Evolutionary conservation across 2,329 filamentous ascomycete species (phyloP).

Genomic region (Beauveria caledonica): DNA sequence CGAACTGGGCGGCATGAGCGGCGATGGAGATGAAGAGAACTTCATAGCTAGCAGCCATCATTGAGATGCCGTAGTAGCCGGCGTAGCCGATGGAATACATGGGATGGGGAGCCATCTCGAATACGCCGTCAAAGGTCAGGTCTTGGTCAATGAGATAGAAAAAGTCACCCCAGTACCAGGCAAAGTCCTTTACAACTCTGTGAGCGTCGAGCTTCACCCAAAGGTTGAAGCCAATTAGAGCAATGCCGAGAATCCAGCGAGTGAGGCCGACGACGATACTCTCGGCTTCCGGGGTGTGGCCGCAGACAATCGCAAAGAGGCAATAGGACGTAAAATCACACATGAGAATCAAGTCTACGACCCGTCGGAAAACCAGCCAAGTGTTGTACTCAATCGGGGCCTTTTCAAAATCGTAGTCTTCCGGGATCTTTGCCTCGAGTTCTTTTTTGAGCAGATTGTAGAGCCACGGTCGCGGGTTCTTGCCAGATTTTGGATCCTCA

Average conservation of each 20-base stretch:
- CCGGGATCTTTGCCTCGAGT: slow-evolving; percentile 86
- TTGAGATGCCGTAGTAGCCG: slow-evolving; percentile 95
- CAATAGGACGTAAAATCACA: slow-evolving; percentile 98
- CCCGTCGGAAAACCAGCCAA: slow-evolving; percentile 90
- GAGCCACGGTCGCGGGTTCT: slow-evolving; percentile 73
- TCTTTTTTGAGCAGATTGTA: slow-evolving; percentile 81
- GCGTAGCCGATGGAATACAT: slow-evolving; percentile 99
- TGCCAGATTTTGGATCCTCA: slow-evolving; percentile 69
- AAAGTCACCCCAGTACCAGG: slow-evolving; percentile 99
- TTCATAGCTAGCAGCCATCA: slow-evolving; percentile 97
- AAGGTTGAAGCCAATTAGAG: slow-evolving; percentile 84
- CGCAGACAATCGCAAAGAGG: slow-evolving; percentile 87
- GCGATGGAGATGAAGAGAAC: slow-evolving; percentile 95
- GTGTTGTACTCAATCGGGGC: slow-evolving; percentile 98
- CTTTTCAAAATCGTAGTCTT: slow-evolving; percentile 87
- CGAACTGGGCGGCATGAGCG: slow-evolving; percentile 89
- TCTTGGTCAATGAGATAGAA: slow-evolving; percentile 98
- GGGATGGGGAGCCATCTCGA: slow-evolving; percentile 96
- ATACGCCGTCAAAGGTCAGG: slow-evolving; percentile 95
- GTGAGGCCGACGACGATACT: slow-evolving; percentile 56
- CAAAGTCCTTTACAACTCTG: slow-evolving; percentile 95
- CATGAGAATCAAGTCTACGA: slow-evolving; percentile 96
- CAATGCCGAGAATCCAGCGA: slow-evolving; percentile 72
- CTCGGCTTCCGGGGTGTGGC: slow-evolving; percentile 66
- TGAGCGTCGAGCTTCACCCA: slow-evolving; percentile 99